Percentiles rank a stretch among this genome's conserved stretches.
These are phyloP conservation scores for Pseudomicrostroma phylloplanum DNA, from an alignment of 1,284 basidiomycete genomes.

Conservation along the genomic window DNA sequence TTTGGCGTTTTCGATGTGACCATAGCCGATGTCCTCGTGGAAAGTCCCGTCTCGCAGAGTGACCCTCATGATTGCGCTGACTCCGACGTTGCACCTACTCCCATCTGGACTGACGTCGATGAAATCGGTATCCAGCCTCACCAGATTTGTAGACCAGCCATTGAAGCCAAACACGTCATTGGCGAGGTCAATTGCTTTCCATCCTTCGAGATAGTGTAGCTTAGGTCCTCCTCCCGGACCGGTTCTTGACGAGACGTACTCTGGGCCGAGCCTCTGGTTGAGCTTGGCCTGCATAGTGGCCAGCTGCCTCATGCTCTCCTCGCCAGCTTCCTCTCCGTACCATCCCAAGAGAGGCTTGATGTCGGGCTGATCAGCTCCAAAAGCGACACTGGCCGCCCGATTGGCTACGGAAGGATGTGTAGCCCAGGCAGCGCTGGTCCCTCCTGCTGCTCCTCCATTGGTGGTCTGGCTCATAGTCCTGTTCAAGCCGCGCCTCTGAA, in stretches of 20 bases:
- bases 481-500: not conserved
- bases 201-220: constrained; percentile 90
- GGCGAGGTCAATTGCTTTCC: constrained; percentile 68
- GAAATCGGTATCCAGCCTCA: constrained; percentile 66
- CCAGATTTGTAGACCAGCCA: constrained; percentile 85
- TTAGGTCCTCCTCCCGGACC: constrained; percentile 68
- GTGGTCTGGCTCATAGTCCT: constrained; percentile 2
- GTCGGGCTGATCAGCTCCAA: constrained; percentile 2
- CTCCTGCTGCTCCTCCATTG: not conserved
- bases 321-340: constrained; percentile 8
- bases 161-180: constrained; percentile 99
- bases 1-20: constrained; percentile 74
- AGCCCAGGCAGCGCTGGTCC: not conserved
- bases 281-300: constrained; percentile 74
- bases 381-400: not conserved
- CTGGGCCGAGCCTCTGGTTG: constrained; percentile 81
- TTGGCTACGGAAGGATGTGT: not conserved
- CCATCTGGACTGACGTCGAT: constrained; percentile 32
- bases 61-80: constrained; percentile 77
- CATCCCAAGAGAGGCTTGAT: constrained; percentile 1
- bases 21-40: constrained; percentile 78
- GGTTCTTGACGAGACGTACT: constrained; percentile 80
- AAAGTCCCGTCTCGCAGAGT: constrained; percentile 79
- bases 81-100: constrained; percentile 65
- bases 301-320: constrained; percentile 47